A percentile compares a stretch with the other conserved stretches of the same genome.
phyloP scores from a whole-genome alignment of 2,329 filamentous ascomycete genomes.

The Mariannaea elegans region DNA sequence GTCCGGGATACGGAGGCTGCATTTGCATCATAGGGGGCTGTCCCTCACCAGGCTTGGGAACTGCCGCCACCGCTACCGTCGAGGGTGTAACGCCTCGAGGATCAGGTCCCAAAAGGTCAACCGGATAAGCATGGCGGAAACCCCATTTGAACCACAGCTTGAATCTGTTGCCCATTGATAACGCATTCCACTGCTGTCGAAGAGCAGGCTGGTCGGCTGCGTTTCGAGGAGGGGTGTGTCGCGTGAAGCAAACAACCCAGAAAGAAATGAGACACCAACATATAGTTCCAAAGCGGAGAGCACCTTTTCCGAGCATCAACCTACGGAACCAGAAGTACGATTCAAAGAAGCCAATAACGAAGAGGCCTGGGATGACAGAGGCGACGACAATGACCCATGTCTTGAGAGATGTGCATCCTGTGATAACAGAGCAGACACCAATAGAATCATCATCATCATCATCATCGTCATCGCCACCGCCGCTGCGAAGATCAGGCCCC shows the following conservation, averaged over 20 bases:
- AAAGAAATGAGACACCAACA: conserved; percentile 40
- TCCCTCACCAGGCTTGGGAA: not conserved
- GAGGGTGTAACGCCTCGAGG: conserved; percentile 9
- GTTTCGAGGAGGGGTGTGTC: conserved; percentile 18
- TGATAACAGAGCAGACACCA: not conserved
- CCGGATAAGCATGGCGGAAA: conserved; percentile 25
- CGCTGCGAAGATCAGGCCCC: not conserved
- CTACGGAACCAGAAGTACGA: conserved; percentile 45
- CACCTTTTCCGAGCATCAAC: conserved; percentile 42
- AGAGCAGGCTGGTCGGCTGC: conserved; percentile 20
- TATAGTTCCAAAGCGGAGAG: conserved; percentile 42
- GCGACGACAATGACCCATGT: conserved; percentile 40
- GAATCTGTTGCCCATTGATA: conserved; percentile 15
- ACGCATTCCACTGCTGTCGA: conserved; percentile 22
- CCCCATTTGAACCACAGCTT: conserved; percentile 32
- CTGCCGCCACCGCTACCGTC: not conserved
- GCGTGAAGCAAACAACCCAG: conserved; percentile 27
- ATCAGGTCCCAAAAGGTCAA: conserved; percentile 25
- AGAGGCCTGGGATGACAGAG: conserved; percentile 38
- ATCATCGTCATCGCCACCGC: not conserved
- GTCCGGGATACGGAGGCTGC: not conserved
- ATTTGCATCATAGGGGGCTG: conserved; percentile 7
- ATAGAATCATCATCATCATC: not conserved
- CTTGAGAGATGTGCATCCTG: conserved; percentile 10
- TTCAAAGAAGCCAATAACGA: conserved; percentile 43